Conservation (phyloP, 169 alveolate species). For the Eimeria zaria region DNA sequence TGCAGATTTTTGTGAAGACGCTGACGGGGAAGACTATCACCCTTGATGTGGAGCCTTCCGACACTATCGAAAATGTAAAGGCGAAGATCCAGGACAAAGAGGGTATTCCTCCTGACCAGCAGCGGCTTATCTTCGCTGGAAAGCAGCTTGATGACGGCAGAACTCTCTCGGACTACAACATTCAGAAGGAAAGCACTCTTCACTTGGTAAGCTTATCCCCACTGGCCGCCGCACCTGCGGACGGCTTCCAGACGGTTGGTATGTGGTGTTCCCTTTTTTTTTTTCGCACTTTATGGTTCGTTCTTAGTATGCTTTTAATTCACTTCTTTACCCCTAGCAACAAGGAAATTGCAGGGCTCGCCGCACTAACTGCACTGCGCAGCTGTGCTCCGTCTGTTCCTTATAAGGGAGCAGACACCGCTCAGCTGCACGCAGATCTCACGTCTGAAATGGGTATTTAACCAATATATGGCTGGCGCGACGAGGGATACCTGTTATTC, state of each 20-base stretch:
- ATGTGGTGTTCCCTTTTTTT: not conserved
- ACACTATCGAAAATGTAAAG: conserved; percentile 98
- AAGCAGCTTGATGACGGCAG: conserved; percentile 99
- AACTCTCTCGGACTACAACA: conserved; percentile 99
- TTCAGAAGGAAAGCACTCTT: conserved; percentile 96
- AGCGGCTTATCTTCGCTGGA: conserved; percentile 99
- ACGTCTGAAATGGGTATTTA: not conserved
- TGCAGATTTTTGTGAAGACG: conserved; percentile 98
- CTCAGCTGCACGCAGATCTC: not conserved
- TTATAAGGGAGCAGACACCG: not conserved
- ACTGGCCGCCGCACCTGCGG: conserved; percentile 6
- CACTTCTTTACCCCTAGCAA: not conserved
- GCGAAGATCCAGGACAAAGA: conserved; percentile 88
- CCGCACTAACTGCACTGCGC: not conserved
- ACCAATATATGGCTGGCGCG: too few species aligned
- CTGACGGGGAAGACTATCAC: conserved; percentile 98
- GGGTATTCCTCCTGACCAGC: conserved; percentile 99
- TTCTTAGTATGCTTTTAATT: not conserved
- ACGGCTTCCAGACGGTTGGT: not conserved
- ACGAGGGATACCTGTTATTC: not conserved
- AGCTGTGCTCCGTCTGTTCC: not conserved
- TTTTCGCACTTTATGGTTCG: not conserved
- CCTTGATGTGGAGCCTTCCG: conserved; percentile 98
- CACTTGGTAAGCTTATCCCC: conserved; percentile 86
- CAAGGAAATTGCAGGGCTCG: not conserved